Conservation (phyloP, 352 stramenopile genomes). For the Phytopythium sindhum region DNA sequence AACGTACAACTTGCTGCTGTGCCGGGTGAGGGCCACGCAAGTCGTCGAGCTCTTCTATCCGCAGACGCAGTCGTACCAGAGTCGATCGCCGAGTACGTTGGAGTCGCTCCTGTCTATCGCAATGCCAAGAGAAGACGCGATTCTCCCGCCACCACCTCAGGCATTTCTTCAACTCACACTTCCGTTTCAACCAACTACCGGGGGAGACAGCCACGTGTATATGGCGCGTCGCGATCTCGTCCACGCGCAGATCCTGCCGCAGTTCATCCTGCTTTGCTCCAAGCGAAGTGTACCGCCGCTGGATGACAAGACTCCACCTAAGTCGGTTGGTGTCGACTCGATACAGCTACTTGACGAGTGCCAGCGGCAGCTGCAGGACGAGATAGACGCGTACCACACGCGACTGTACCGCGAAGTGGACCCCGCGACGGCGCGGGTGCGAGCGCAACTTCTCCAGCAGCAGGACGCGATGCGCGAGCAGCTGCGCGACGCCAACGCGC, state of each 20-base stretch:
- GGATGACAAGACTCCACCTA: background rate
- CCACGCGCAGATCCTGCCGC: conserved; percentile 21
- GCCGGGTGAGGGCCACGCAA: conserved; percentile 34
- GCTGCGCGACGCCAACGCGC: conserved; percentile 18
- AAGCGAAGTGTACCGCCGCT: conserved; percentile 6
- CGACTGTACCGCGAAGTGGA: conserved; percentile 35
- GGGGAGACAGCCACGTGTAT: conserved; percentile 22
- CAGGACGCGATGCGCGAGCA: conserved; percentile 16
- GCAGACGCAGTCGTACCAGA: conserved; percentile 1
- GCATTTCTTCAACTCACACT: conserved; percentile 21
- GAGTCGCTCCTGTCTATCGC: conserved; percentile 1
- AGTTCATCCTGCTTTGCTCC: conserved; percentile 37
- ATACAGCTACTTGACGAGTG: conserved; percentile 9
- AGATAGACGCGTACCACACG: conserved; percentile 30
- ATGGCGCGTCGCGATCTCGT: conserved; percentile 22
- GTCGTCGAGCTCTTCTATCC: conserved; percentile 31
- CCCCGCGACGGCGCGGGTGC: conserved; percentile 23
- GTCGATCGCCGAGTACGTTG: background rate
- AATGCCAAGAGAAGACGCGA: conserved; percentile 6
- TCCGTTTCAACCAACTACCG: background rate
- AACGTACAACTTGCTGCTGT: conserved; percentile 37
- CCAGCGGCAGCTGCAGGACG: conserved; percentile 18
- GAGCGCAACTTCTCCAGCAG: conserved; percentile 22
- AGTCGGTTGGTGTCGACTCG: background rate
- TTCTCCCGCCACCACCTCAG: conserved; percentile 23